phyloP scores from a whole-genome alignment of 495 filamentous ascomycete genomes.

The Talaromyces stipitatus region DNA sequence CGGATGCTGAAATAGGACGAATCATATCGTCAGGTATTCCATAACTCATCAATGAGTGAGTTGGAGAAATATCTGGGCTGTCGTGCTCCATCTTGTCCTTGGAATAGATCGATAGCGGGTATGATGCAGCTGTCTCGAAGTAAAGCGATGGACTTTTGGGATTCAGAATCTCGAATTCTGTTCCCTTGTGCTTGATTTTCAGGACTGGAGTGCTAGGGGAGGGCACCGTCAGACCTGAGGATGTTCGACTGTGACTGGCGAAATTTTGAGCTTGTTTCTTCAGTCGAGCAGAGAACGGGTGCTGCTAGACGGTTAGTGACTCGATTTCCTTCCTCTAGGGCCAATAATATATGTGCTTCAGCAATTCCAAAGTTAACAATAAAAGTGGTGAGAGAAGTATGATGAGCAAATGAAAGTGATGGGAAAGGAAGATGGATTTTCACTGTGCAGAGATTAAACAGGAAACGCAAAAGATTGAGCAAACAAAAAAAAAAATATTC shows the following conservation, averaged over 20 bases:
- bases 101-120: not conserved
- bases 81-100: not conserved
- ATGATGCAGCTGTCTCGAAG: not conserved
- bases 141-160: slow-evolving; percentile 20
- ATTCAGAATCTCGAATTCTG: slow-evolving; percentile 40
- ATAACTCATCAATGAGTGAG: not conserved
- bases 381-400: not conserved
- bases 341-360: not conserved
- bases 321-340: not conserved
- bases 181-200: slow-evolving; percentile 32
- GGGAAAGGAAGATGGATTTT: not conserved
- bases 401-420: not conserved
- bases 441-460: not conserved
- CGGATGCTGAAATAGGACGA: slow-evolving; percentile 4
- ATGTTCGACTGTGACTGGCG: slow-evolving; percentile 10
- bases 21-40: not conserved
- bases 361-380: not conserved
- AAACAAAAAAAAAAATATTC: slow-evolving; percentile 1
- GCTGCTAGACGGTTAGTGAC: slow-evolving; percentile 12
- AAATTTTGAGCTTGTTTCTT: slow-evolving; percentile 12
- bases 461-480: not conserved
- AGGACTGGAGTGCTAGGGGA: slow-evolving; percentile 16
- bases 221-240: slow-evolving; percentile 26
- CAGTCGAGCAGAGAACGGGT: slow-evolving; percentile 35
- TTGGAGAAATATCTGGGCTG: not conserved